Conservation (phyloP, 306 rosid species). For the Erythrophleum fordii region DNA sequence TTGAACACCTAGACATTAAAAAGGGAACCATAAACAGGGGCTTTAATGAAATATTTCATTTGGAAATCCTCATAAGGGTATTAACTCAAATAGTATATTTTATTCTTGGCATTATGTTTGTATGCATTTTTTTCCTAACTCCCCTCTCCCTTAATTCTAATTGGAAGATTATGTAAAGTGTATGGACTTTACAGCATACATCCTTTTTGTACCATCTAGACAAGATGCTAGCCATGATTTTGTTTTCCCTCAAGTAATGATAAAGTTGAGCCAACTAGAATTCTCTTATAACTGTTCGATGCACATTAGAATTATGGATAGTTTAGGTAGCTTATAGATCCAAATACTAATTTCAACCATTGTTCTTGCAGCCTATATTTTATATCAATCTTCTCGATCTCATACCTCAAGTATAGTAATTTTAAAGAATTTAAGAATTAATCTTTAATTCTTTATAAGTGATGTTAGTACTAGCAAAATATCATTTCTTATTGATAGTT, state of each 20-base stretch:
- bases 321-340: slow-evolving; percentile 13
- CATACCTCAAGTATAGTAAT: slow-evolving; percentile 66
- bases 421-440: slow-evolving; percentile 20
- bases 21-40: slow-evolving; percentile 68
- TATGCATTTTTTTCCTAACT: slow-evolving; percentile 20
- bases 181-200: slow-evolving; percentile 65
- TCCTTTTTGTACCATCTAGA: slow-evolving; percentile 79
- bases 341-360: slow-evolving; percentile 23
- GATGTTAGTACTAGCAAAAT: background rate
- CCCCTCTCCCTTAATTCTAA: slow-evolving; percentile 41
- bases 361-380: slow-evolving; percentile 74
- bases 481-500: slow-evolving; percentile 1
- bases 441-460: slow-evolving; percentile 17
- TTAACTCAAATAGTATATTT: slow-evolving; percentile 2
- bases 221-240: slow-evolving; percentile 84
- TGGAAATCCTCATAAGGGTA: slow-evolving; percentile 78
- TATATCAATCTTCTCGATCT: slow-evolving; percentile 64
- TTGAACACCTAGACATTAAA: slow-evolving; percentile 87
- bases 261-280: slow-evolving; percentile 24
- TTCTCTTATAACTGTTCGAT: background rate
- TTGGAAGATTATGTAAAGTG: slow-evolving; percentile 70
- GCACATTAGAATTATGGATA: slow-evolving; percentile 17
- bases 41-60: slow-evolving; percentile 74
- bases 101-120: background rate
- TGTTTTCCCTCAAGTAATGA: slow-evolving; percentile 86